A percentile compares a stretch with the other conserved stretches of the same genome.
Conservation (phyloP, 169 alveolate genomes). For the Miamiensis avidus region DNA sequence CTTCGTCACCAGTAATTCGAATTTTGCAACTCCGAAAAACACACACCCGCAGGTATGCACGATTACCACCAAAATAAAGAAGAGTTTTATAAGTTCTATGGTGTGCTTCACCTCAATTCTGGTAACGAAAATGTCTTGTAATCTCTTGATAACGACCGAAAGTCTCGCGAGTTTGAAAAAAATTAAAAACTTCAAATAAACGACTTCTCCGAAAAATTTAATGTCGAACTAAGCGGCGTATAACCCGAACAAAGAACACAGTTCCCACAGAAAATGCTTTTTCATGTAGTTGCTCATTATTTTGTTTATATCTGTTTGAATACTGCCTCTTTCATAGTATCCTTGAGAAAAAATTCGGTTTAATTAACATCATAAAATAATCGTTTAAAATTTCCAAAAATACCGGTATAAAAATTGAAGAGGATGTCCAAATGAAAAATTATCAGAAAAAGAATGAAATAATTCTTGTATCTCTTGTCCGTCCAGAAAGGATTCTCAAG, state of each 20-base stretch:
- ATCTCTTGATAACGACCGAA: background rate
- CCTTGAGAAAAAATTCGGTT: background rate
- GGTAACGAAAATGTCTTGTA: background rate
- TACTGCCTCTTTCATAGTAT: background rate
- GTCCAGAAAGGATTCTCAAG: background rate
- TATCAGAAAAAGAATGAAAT: too few relatives aligned
- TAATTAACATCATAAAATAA: too few relatives aligned
- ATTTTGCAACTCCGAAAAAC: background rate
- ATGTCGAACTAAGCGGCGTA: background rate
- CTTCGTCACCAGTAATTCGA: background rate
- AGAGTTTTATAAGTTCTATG: background rate
- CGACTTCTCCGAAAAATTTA: too few relatives aligned
- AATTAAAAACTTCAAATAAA: too few relatives aligned
- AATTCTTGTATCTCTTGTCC: too few relatives aligned
- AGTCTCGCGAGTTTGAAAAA: background rate
- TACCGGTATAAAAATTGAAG: background rate
- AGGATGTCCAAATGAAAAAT: background rate
- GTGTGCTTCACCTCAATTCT: background rate
- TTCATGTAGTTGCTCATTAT: background rate
- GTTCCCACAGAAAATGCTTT: background rate
- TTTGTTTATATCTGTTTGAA: background rate
- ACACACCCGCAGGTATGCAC: background rate
- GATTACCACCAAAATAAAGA: background rate
- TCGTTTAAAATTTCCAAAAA: too few relatives aligned
- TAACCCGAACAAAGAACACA: background rate